Evolutionary conservation across 345 rosid genomes (phyloP).

Genomic region (Salix brachista): DNA sequence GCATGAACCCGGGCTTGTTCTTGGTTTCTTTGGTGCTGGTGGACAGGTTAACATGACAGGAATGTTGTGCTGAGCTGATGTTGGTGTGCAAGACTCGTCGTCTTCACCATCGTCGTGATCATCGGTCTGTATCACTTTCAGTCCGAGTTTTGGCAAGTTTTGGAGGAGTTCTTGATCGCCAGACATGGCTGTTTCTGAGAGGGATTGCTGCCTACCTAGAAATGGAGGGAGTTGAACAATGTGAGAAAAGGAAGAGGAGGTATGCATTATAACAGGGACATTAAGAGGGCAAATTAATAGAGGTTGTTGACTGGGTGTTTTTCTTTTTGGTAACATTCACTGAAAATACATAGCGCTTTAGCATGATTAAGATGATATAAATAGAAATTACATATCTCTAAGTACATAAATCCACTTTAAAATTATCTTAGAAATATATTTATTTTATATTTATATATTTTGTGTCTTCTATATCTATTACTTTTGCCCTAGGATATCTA

Average conservation of each 20-base stretch:
- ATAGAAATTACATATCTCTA: no score
- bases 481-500: no score
- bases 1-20: constrained; percentile 10
- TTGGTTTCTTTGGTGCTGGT: constrained; percentile 22
- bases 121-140: not conserved
- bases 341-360: not conserved
- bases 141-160: not conserved
- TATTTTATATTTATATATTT: no score
- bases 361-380: no score
- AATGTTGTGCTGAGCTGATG: constrained; percentile 23
- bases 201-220: not conserved
- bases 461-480: no score
- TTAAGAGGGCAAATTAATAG: not conserved
- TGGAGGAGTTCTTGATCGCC: not conserved
- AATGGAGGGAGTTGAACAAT: not conserved
- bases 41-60: constrained; percentile 24
- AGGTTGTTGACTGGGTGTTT: not conserved
- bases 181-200: not conserved
- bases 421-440: no score
- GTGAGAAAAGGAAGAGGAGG: not conserved
- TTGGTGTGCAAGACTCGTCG: constrained; percentile 25
- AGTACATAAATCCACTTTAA: no score
- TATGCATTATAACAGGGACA: not conserved
- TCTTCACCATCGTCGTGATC: not conserved
- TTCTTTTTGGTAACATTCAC: not conserved